Evolutionary conservation across 1,139 yeast species (phyloP).

Genomic region (Saccharomycopsis hybrid): DNA sequence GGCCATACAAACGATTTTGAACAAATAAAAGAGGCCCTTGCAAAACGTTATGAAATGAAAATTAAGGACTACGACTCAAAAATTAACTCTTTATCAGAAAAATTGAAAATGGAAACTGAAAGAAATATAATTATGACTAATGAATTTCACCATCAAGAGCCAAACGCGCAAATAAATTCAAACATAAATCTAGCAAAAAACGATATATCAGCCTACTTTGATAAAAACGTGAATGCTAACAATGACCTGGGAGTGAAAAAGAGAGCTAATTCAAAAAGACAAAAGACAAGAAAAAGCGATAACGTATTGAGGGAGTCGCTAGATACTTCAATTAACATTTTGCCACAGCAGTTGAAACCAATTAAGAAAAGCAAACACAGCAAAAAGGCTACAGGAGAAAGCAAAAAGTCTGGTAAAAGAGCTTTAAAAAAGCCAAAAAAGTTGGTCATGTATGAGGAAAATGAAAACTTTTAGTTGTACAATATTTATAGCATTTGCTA

Average conservation of each 20-base stretch:
- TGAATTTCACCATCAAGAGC: not conserved
- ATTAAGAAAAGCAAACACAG: not conserved
- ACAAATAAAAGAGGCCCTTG: not conserved
- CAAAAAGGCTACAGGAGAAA: not conserved
- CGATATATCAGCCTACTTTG: not conserved
- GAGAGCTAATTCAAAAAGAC: not conserved
- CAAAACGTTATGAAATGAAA: conserved; percentile 2
- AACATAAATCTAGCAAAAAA: not conserved
- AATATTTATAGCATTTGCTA: no score
- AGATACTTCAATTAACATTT: conserved; percentile 5
- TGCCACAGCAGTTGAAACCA: conserved; percentile 4
- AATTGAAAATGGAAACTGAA: conserved; percentile 12
- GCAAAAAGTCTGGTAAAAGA: not conserved
- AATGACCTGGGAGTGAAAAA: not conserved
- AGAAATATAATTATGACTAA: conserved; percentile 2
- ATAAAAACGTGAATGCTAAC: not conserved
- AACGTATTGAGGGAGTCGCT: conserved; percentile 1
- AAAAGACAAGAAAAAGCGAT: not conserved
- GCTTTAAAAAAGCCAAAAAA: not conserved
- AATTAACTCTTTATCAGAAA: conserved; percentile 10
- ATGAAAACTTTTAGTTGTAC: no score
- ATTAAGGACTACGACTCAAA: conserved; percentile 8
- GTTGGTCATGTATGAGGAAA: not conserved
- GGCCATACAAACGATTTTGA: not conserved
- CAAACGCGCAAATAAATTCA: no score